Base-by-base conservation (phyloP, 441 rosid genomes). In the Croton laevigatus region DNA sequence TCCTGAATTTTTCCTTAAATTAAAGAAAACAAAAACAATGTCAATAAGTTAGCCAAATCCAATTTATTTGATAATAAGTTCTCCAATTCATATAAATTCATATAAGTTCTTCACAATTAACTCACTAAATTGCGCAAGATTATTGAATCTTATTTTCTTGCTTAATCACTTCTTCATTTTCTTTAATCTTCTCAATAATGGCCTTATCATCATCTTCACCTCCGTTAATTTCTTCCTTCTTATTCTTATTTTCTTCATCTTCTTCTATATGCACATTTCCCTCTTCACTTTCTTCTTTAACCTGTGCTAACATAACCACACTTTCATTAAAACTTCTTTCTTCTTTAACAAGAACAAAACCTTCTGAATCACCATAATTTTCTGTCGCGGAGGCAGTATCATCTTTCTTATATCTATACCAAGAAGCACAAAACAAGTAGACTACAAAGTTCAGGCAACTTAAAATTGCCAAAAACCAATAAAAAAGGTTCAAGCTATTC, bases 341-440 rank as follows among this genome's bases (percentile, higher is more conserved):
- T 59, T 79, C 57, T 60, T 53, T 34, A 16, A 23, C 8, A 19
- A 34, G 9, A 59, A 61, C 7, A 36, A 59, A 51, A 19, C 34
- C 62, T 6, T 60, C 65, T 0, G 72, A 51, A 16, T 8, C 17
- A 16, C 19, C 3, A 0, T 2, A n/a, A 3, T 10, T 44, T 62
- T 32, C 46, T 0, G 6, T 46, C 14, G 49, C 49, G 10, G 13
- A 5, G 4, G 5, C 6, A 4, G 13, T 23, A 17, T 76, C 74
- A 6, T 74, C 68, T 4, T 46, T 12, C 71, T 77, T 88, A 78
- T 86, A 88, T 65, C 82, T 86, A 80, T 88, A 86, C 90, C 89
- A 88, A 1, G 77, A 78, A 3, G 93, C 85, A 27, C 78, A 80
- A 5, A 58, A 66, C 14, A 85, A 48, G 62, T 83, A 85, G 46